phyloP scores from a whole-genome alignment of 805 yeast genomes.

The Naumovozyma castellii region DNA sequence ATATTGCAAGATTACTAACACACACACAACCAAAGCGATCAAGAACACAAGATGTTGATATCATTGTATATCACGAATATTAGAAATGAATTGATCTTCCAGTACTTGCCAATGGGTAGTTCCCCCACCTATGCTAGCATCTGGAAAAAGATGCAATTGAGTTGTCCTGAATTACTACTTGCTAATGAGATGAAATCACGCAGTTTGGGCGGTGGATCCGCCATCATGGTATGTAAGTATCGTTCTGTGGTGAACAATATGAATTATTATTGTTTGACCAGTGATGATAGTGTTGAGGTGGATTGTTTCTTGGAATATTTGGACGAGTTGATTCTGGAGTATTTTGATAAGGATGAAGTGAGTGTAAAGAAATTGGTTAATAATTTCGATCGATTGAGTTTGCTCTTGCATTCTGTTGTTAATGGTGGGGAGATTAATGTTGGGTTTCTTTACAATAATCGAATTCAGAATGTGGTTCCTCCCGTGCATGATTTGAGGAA shows the following conservation, averaged over 20 bases:
- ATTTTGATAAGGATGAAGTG: slow-evolving; percentile 46
- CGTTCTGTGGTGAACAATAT: slow-evolving; percentile 16
- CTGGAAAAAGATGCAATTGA: slow-evolving; percentile 17
- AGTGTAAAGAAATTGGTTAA: slow-evolving; percentile 51
- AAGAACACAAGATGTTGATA: slow-evolving; percentile 22
- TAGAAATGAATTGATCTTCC: slow-evolving; percentile 18
- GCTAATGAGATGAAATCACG: too few species aligned
- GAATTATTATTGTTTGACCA: slow-evolving; percentile 20
- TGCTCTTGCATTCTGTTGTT: slow-evolving; percentile 66
- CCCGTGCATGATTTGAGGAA: background rate
- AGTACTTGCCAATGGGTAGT: slow-evolving; percentile 20
- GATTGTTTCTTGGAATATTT: slow-evolving; percentile 43
- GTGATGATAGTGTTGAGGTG: slow-evolving; percentile 31
- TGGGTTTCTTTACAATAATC: slow-evolving; percentile 52
- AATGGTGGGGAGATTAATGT: slow-evolving; percentile 68
- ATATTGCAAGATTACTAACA: too few species aligned
- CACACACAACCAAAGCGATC: too few species aligned
- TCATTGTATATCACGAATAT: slow-evolving; percentile 25
- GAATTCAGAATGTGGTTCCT: slow-evolving; percentile 43
- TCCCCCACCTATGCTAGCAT: slow-evolving; percentile 23
- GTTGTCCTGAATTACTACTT: slow-evolving; percentile 15
- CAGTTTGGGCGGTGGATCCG: slow-evolving; percentile 3
- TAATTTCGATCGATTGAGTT: slow-evolving; percentile 59
- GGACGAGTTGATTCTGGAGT: slow-evolving; percentile 44
- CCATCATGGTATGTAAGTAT: slow-evolving; percentile 17